Evolutionary conservation across 306 rosid genomes (phyloP).

Genomic region (Vigna radiata): DNA sequence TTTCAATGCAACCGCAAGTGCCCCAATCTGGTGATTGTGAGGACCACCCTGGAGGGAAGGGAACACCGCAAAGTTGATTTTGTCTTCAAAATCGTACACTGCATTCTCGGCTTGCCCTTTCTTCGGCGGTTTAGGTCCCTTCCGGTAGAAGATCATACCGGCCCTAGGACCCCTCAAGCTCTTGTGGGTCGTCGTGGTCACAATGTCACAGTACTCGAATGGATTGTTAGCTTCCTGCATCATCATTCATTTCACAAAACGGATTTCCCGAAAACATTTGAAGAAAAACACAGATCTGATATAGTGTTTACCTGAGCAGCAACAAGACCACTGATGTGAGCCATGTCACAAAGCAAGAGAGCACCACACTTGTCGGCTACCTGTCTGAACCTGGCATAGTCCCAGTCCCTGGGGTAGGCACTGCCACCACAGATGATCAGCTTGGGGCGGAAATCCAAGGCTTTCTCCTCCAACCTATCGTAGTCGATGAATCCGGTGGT

Average conservation of each 20-base stretch:
- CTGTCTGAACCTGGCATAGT: conserved; percentile 68
- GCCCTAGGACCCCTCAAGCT: conserved; percentile 96
- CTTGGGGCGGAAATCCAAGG: conserved; percentile 88
- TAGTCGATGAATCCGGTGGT: conserved; percentile 78
- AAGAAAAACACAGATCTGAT: neutral
- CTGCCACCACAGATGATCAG: conserved; percentile 96
- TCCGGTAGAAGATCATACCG: conserved; percentile 94
- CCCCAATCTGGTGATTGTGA: conserved; percentile 97
- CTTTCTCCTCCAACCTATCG: conserved; percentile 90
- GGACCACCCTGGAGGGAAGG: conserved; percentile 99
- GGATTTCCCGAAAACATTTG: neutral
- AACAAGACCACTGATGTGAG: conserved; percentile 93
- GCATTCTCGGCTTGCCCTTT: conserved; percentile 94
- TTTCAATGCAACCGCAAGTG: conserved; percentile 92
- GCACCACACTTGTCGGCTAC: conserved; percentile 90
- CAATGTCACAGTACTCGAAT: conserved; percentile 87
- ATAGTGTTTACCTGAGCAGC: conserved; percentile 50
- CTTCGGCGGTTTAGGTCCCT: conserved; percentile 95
- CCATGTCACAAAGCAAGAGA: conserved; percentile 93
- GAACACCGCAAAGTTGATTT: conserved; percentile 89
- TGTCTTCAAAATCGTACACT: conserved; percentile 88
- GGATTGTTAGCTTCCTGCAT: conserved; percentile 87
- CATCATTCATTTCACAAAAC: neutral
- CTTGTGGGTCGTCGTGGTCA: conserved; percentile 96
- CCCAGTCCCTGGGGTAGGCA: conserved; percentile 96